Percentiles rank a stretch among this genome's conserved stretches.
These are phyloP conservation scores for Chenopodium quinoa DNA, from an alignment of 148 eudicot species.

Conservation along the genomic window DNA sequence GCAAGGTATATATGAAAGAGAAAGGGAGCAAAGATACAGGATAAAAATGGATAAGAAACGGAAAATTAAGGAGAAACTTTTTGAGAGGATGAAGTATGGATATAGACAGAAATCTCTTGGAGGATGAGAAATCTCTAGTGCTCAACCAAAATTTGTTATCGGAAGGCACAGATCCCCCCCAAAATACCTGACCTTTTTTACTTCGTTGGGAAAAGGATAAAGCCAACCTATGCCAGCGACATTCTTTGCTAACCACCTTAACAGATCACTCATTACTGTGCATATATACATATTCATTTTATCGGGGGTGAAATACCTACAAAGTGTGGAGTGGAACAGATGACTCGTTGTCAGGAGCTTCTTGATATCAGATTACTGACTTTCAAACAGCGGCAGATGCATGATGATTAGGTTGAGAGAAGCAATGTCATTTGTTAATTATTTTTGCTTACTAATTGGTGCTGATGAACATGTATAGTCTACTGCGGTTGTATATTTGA, in stretches of 20 bases:
- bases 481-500: constrained; percentile 11
- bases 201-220: neutral
- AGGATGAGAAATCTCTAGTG: constrained; percentile 29
- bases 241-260: constrained; percentile 23
- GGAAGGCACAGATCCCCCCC: neutral
- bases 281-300: constrained; percentile 27
- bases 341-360: neutral
- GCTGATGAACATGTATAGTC: constrained; percentile 13
- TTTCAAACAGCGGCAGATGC: neutral
- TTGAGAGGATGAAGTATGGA: constrained; percentile 72
- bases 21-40: constrained; percentile 87
- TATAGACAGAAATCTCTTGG: constrained; percentile 86
- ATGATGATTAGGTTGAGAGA: neutral
- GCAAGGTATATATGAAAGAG: constrained; percentile 93
- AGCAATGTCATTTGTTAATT: constrained; percentile 7
- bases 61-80: constrained; percentile 65
- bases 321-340: neutral
- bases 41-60: constrained; percentile 96
- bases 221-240: constrained; percentile 10
- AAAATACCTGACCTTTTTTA: neutral
- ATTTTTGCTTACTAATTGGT: neutral
- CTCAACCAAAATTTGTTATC: neutral
- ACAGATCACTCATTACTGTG: constrained; percentile 15
- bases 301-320: constrained; percentile 7
- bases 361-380: constrained; percentile 5